phyloP scores from a whole-genome alignment of 2,329 filamentous ascomycete genomes.

The Hypoxylon sp. region DNA sequence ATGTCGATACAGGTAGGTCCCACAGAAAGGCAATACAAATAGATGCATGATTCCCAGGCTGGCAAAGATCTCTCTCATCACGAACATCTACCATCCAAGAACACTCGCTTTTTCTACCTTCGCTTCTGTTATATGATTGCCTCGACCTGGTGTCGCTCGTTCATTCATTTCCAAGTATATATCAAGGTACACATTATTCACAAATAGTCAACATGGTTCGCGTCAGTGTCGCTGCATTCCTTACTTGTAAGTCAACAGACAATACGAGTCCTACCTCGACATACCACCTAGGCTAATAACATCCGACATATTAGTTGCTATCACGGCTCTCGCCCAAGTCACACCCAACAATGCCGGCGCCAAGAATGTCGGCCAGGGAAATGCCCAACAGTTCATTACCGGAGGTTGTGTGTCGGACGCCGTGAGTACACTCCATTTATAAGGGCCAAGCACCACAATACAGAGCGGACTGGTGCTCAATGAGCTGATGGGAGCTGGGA shows the following conservation, averaged over 20 bases:
- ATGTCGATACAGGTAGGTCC: background rate
- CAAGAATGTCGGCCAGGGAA: conserved; percentile 51
- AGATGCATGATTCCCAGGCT: conserved; percentile 10
- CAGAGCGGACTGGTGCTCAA: background rate
- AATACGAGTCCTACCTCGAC: conserved; percentile 1
- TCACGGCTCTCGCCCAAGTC: conserved; percentile 48
- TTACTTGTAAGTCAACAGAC: conserved; percentile 47
- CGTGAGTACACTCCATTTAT: conserved; percentile 31
- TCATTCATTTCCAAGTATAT: conserved; percentile 7
- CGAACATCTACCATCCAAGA: conserved; percentile 7
- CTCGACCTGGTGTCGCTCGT: conserved; percentile 38
- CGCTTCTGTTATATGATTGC: conserved; percentile 14
- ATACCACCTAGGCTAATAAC: conserved; percentile 27
- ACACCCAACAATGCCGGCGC: conserved; percentile 53
- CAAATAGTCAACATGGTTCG: conserved; percentile 52
- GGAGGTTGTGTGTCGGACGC: conserved; percentile 53
- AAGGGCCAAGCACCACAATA: background rate
- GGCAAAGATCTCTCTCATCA: background rate
- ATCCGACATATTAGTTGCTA: conserved; percentile 45
- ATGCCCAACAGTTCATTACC: conserved; percentile 54
- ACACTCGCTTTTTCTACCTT: background rate
- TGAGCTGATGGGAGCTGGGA: background rate
- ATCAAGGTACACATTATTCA: background rate
- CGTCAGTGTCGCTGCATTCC: conserved; percentile 46
- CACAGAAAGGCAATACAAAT: conserved; percentile 29